phyloP scores from a whole-genome alignment of 148 eudicot species.

The Salicornia ramosissima region DNA sequence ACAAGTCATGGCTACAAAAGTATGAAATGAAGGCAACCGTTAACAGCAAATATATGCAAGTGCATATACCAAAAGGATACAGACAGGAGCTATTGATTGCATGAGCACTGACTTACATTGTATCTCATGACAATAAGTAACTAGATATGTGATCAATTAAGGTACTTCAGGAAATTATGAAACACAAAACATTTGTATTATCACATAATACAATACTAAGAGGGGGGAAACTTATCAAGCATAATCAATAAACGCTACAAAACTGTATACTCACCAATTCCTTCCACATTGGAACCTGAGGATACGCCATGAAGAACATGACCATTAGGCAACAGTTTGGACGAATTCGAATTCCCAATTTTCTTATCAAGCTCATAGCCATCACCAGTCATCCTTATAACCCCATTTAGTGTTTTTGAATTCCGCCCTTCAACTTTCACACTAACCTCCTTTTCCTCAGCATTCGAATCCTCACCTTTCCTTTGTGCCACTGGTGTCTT shows the following conservation, averaged over 20 bases:
- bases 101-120: background rate
- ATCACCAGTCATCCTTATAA: constrained; percentile 26
- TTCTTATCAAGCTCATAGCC: constrained; percentile 28
- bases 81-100: background rate
- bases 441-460: constrained; percentile 15
- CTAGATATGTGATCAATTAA: background rate
- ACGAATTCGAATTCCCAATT: background rate
- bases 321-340: constrained; percentile 28
- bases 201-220: constrained; percentile 1
- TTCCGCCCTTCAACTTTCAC: constrained; percentile 19
- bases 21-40: too few relatives aligned
- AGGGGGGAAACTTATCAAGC: background rate
- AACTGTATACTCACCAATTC: constrained; percentile 39
- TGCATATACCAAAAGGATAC: background rate
- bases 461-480: constrained; percentile 26
- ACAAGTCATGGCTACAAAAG: too few relatives aligned
- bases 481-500: constrained; percentile 15
- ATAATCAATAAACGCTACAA: background rate
- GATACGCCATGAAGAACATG: constrained; percentile 18
- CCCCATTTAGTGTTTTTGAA: constrained; percentile 40
- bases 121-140: background rate
- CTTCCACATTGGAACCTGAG: constrained; percentile 28
- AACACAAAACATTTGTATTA: background rate
- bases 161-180: background rate
- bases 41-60: too few relatives aligned